A percentile compares a stretch with the other conserved stretches of the same genome.
Evolutionary conservation across 2,329 filamentous ascomycete genomes (phyloP).

Genomic region (Chaetomiaceae sp.): DNA sequence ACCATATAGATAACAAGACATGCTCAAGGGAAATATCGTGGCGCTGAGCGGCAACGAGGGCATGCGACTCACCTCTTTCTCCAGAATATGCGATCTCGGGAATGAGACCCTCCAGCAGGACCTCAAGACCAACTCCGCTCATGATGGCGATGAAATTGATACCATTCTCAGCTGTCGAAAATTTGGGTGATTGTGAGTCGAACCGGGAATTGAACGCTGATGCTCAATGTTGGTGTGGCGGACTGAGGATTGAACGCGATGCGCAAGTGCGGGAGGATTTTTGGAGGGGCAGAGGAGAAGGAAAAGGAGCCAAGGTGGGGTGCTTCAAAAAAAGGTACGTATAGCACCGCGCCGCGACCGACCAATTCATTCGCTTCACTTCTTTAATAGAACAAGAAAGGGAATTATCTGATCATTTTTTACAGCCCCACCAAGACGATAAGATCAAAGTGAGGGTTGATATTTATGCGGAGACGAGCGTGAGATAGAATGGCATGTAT

Average conservation of each 20-base stretch:
- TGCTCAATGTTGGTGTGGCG: constrained; percentile 17
- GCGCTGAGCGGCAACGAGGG: not conserved
- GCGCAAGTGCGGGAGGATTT: constrained; percentile 8
- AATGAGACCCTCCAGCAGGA: constrained; percentile 42
- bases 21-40: not conserved
- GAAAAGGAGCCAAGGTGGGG: constrained; percentile 17
- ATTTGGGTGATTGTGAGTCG: constrained; percentile 20
- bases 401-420: not conserved
- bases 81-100: constrained; percentile 43
- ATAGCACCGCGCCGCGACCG: not conserved
- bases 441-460: too few species aligned
- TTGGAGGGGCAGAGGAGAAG: constrained; percentile 21
- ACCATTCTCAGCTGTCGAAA: constrained; percentile 23
- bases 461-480: too few species aligned
- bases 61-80: constrained; percentile 36
- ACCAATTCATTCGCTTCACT: not conserved
- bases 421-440: too few species aligned
- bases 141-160: constrained; percentile 32
- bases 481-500: too few species aligned
- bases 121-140: constrained; percentile 37
- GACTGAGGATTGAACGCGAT: constrained; percentile 4
- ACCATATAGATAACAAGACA: too few species aligned
- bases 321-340: not conserved
- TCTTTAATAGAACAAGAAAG: not conserved
- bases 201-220: constrained; percentile 23